These are phyloP conservation scores for Solanum clarkiae DNA, from an alignment of 257 asterid species.

Conservation along the genomic window DNA sequence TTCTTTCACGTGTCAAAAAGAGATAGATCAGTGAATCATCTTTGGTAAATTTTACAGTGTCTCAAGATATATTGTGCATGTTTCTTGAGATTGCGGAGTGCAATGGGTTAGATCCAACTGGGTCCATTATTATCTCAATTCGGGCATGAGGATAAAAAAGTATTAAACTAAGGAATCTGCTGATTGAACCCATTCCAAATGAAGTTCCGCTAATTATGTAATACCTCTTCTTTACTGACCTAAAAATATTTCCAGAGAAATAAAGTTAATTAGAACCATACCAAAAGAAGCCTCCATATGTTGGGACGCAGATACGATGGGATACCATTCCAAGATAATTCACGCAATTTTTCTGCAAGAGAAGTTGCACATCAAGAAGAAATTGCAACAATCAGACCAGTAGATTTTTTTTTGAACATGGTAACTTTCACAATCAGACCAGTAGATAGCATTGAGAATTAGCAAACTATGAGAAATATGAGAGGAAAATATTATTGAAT, in stretches of 20 bases:
- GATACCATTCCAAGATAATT: constrained; percentile 93
- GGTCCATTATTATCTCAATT: background rate
- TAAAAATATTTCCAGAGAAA: background rate
- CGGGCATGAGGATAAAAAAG: background rate
- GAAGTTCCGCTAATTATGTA: background rate
- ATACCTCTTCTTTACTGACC: background rate
- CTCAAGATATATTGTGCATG: background rate
- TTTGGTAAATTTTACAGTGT: background rate
- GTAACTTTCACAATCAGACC: background rate
- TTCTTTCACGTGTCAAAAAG: background rate
- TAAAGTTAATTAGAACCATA: constrained; percentile 14
- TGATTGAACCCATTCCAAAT: background rate
- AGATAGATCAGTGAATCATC: background rate
- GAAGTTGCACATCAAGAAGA: background rate
- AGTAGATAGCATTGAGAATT: background rate
- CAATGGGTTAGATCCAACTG: background rate
- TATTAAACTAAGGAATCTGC: background rate
- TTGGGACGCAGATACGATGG: constrained; percentile 87
- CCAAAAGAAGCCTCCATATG: constrained; percentile 97
- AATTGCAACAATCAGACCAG: background rate
- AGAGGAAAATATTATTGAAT: no score
- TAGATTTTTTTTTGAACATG: background rate
- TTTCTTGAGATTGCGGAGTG: background rate
- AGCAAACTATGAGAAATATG: background rate
- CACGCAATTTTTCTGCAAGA: constrained; percentile 81